phyloP scores from a whole-genome alignment of 805 yeast species.

The Saccharomycodes ludwigii region DNA sequence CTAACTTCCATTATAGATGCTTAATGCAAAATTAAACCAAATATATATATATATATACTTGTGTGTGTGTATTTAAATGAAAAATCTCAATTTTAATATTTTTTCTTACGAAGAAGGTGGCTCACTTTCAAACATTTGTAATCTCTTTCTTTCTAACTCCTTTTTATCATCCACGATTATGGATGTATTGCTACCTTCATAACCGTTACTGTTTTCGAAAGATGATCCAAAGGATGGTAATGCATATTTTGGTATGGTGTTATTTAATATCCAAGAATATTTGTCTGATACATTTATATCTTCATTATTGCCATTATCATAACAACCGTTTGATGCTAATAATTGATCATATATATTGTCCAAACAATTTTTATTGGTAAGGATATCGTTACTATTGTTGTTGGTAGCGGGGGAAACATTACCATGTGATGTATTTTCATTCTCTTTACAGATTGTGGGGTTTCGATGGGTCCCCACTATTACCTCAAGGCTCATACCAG shows the following conservation, averaged over 20 bases:
- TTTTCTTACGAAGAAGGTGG: too few relatives aligned
- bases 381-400: neutral
- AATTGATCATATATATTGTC: conserved; percentile 4
- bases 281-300: conserved; percentile 2
- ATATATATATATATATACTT: too few relatives aligned
- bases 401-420: conserved; percentile 3
- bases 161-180: conserved; percentile 23
- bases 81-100: too few relatives aligned
- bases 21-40: too few relatives aligned
- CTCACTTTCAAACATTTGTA: conserved; percentile 28
- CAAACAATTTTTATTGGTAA: too few relatives aligned
- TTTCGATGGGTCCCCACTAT: conserved; percentile 65
- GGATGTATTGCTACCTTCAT: conserved; percentile 2
- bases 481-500: conserved; percentile 71
- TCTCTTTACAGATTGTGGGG: conserved; percentile 8
- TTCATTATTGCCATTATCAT: conserved; percentile 6
- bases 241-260: neutral
- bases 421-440: conserved; percentile 5
- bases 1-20: too few relatives aligned
- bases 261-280: neutral
- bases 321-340: conserved; percentile 3
- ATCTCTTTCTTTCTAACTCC: conserved; percentile 27
- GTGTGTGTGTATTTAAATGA: too few relatives aligned
- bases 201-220: neutral
- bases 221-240: conserved; percentile 4